Percentiles rank a stretch among this genome's conserved stretches.
These are phyloP conservation scores for Luzula sylvatica DNA, from an alignment of 176 grass and related monocot species.

Conservation along the genomic window DNA sequence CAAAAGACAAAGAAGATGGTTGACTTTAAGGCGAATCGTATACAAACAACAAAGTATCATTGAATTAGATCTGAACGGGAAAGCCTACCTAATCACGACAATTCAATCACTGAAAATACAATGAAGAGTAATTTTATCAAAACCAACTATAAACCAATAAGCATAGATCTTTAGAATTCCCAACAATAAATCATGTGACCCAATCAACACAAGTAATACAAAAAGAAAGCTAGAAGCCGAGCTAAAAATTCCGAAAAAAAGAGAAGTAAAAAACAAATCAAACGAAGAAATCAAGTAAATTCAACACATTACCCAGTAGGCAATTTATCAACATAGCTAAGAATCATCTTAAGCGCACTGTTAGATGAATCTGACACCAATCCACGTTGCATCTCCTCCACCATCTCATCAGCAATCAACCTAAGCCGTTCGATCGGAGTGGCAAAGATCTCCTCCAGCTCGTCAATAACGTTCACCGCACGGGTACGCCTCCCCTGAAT, in stretches of 20 bases:
- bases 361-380: conserved; percentile 45
- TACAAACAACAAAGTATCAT: no score
- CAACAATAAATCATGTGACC: neutral
- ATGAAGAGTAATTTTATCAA: no score
- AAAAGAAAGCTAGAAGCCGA: conserved; percentile 1
- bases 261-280: conserved; percentile 7
- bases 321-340: conserved; percentile 87
- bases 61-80: no score
- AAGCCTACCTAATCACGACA: no score
- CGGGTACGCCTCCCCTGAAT: conserved; percentile 24
- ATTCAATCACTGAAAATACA: no score
- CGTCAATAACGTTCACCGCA: conserved; percentile 35
- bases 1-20: no score
- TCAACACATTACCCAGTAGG: conserved; percentile 54
- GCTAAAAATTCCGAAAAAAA: neutral
- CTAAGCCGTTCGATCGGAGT: conserved; percentile 62
- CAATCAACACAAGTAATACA: neutral
- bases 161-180: no score
- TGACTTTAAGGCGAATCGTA: no score
- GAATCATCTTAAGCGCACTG: conserved; percentile 68
- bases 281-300: neutral
- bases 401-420: conserved; percentile 83
- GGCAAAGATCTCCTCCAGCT: conserved; percentile 46
- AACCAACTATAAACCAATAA: no score
- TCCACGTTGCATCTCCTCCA: conserved; percentile 72